Evolutionary conservation across 2,329 filamentous ascomycete genomes (phyloP).

Genomic region (Claviceps humidiphila): DNA sequence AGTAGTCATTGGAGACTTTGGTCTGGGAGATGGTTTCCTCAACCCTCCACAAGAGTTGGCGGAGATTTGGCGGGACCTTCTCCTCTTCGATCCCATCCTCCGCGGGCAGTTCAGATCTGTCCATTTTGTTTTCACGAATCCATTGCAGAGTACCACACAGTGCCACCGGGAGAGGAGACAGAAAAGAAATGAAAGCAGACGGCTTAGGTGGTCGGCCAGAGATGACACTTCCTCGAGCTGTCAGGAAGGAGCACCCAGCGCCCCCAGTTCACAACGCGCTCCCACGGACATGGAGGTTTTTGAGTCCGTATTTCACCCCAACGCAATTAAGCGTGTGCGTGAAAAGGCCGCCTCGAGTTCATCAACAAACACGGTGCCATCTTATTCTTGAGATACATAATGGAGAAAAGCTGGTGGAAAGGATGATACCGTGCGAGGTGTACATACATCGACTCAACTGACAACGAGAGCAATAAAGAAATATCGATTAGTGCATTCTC

Average conservation of each 20-base stretch:
- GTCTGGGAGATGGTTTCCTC: too few relatives aligned
- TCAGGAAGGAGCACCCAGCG: constrained; percentile 15
- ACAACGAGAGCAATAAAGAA: too few relatives aligned
- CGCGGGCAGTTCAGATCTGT: constrained; percentile 6
- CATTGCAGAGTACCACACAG: too few relatives aligned
- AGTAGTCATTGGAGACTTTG: too few relatives aligned
- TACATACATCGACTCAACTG: too few relatives aligned
- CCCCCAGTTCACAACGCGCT: constrained; percentile 12
- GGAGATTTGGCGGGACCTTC: too few relatives aligned
- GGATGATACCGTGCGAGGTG: not conserved
- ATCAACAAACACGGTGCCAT: constrained; percentile 37
- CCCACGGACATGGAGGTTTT: constrained; percentile 40
- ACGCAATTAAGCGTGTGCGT: constrained; percentile 36
- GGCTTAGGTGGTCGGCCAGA: too few relatives aligned
- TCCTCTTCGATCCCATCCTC: constrained; percentile 42
- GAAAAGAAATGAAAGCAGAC: constrained; percentile 28
- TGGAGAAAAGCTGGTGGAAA: not conserved
- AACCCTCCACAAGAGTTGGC: too few relatives aligned
- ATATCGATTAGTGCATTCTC: too few relatives aligned
- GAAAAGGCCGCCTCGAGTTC: constrained; percentile 42
- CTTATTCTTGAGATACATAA: constrained; percentile 10
- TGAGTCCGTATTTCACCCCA: constrained; percentile 34
- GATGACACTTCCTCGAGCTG: constrained; percentile 2
- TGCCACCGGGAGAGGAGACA: constrained; percentile 23
- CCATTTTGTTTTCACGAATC: too few relatives aligned